phyloP scores from a whole-genome alignment of 1,284 basidiomycete genomes.

The Paramarasmius palmivorus region DNA sequence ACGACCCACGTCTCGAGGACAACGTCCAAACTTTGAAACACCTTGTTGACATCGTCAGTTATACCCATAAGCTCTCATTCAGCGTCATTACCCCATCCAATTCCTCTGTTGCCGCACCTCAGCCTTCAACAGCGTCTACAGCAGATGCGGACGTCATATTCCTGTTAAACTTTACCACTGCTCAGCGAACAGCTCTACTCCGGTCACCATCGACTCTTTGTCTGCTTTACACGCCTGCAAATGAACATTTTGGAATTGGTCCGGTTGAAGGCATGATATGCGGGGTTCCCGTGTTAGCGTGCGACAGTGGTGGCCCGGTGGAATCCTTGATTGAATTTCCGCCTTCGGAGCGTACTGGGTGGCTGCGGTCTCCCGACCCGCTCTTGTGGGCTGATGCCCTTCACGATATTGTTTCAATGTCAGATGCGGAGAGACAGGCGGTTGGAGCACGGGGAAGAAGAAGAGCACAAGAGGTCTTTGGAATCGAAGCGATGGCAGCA shows the following conservation, averaged over 20 bases:
- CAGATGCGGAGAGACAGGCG: slow-evolving; percentile 40
- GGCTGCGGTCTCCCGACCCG: slow-evolving; percentile 68
- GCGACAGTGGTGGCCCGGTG: slow-evolving; percentile 87
- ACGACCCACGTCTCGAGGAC: slow-evolving; percentile 48
- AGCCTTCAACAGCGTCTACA: slow-evolving; percentile 29
- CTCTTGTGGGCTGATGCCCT: slow-evolving; percentile 73
- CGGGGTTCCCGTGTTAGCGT: slow-evolving; percentile 88
- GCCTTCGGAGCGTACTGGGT: slow-evolving; percentile 51
- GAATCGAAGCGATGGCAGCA: slow-evolving; percentile 63
- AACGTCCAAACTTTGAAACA: slow-evolving; percentile 53
- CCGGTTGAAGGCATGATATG: slow-evolving; percentile 96
- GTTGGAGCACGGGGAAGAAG: slow-evolving; percentile 53
- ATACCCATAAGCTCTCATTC: slow-evolving; percentile 51
- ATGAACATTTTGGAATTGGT: slow-evolving; percentile 98
- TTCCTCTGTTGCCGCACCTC: slow-evolving; percentile 35
- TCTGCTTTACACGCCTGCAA: slow-evolving; percentile 90
- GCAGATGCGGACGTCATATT: slow-evolving; percentile 70
- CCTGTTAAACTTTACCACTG: slow-evolving; percentile 83
- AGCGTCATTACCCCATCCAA: slow-evolving; percentile 33
- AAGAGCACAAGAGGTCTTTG: slow-evolving; percentile 20
- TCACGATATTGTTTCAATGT: slow-evolving; percentile 57
- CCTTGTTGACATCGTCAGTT: slow-evolving; percentile 57
- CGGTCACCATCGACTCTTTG: slow-evolving; percentile 63
- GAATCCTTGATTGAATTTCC: slow-evolving; percentile 62
- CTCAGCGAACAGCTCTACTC: slow-evolving; percentile 79